These are phyloP conservation scores for Polyporus tsugae DNA, from an alignment of 1,284 basidiomycete species.

Conservation along the genomic window DNA sequence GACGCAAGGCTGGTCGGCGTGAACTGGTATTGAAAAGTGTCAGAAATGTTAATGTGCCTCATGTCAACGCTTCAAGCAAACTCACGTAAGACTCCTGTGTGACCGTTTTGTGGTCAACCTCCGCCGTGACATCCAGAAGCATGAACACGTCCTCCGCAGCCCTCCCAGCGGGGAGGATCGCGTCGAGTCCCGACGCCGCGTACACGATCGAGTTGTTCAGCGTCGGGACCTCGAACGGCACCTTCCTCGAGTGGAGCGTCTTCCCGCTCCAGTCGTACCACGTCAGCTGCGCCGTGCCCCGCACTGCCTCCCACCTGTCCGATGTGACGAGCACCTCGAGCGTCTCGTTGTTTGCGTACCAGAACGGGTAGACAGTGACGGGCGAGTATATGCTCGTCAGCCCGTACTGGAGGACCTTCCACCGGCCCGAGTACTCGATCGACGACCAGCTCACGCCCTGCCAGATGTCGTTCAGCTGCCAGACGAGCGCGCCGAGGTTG, in stretches of 20 bases:
- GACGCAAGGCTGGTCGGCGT: conserved; percentile 58
- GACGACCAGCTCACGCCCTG: conserved; percentile 68
- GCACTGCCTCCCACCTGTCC: conserved; percentile 58
- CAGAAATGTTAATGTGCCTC: neutral
- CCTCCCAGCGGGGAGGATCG: conserved; percentile 54
- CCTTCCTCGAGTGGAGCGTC: conserved; percentile 47
- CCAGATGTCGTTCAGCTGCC: conserved; percentile 77
- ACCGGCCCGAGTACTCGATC: conserved; percentile 68
- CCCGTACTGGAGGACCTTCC: conserved; percentile 69
- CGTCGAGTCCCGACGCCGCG: conserved; percentile 48
- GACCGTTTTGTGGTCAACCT: conserved; percentile 51
- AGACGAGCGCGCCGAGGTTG: conserved; percentile 67
- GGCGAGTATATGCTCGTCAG: conserved; percentile 56
- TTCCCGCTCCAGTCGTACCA: conserved; percentile 68
- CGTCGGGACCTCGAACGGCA: conserved; percentile 53
- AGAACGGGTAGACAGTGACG: conserved; percentile 62
- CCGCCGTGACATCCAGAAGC: conserved; percentile 57
- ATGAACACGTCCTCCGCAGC: conserved; percentile 58
- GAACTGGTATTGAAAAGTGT: conserved; percentile 47
- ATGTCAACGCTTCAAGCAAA: conserved; percentile 14
- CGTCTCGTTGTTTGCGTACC: conserved; percentile 56
- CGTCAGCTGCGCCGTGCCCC: conserved; percentile 58
- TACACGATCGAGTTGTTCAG: conserved; percentile 61
- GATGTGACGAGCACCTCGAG: conserved; percentile 60
- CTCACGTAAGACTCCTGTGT: conserved; percentile 63